Evolutionary conservation across 2,329 filamentous ascomycete genomes (phyloP), one percentile per base, ranked within the genome.

Genomic region (Falciphora oryzae): DNA sequence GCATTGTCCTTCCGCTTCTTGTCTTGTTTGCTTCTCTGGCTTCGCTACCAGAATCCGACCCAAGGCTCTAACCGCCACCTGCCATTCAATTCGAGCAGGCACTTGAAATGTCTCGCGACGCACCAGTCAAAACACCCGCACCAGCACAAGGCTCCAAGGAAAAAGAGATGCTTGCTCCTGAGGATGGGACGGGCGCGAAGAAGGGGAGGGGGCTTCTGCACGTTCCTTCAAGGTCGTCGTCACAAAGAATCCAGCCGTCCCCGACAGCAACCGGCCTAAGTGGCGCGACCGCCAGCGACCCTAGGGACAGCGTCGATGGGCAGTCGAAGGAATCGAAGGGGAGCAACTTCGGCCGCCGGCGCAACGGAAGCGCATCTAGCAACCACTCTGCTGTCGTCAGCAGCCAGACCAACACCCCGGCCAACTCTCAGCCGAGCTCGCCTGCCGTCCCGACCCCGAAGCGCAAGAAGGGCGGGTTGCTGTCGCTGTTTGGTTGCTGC

Each of bases 361-460:
- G 86, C 71, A 89, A 89, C 77, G 85, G 86, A 70, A 91, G 88
- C 76, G 82, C 85, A 67, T 86, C 85, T 70, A 91, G 87, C 77
- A 87, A 86, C 76, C 81, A 83, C 72, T 85, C 83, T 67, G 81
- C 80, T 71, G 79, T 79, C 70, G 82, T 80, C 72, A 83, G 80
- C 69, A 81, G 82, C 68, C 81, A 81, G 64, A 80, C 78, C 59
- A 80, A 78, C 70, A 81, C 81, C 6, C 75, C 80, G 44, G 79
- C 75, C 67, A 78, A 79, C 66, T 81, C 83, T 25, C 81, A 82
- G 71, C 81, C 81, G 57, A 82, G 77, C 71, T 84, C 83, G 44
- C 82, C 83, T 27, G 75, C 77, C 35, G 78, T 75, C 11, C 75
- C 78, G 50, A 77, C 80, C 65, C 82, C 81, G 71, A 79, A 79